Conservation (phyloP, 768 basidiomycete genomes). For the Coprinopsis cinerea region DNA sequence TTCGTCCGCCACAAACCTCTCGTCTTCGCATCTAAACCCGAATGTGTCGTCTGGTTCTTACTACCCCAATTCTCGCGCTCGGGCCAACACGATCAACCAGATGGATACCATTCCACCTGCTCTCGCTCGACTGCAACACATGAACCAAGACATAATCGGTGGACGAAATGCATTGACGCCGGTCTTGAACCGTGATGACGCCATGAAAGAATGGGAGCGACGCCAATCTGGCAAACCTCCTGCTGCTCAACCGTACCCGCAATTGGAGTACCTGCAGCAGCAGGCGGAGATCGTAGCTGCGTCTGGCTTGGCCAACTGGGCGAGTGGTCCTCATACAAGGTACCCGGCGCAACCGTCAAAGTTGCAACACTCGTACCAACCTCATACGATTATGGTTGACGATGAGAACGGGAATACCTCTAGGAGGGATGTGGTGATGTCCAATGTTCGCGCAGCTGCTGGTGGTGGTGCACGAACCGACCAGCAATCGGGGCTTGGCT, state of each 20-base stretch:
- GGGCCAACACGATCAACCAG: constrained; percentile 89
- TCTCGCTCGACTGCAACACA: constrained; percentile 80
- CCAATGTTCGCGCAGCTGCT: constrained; percentile 65
- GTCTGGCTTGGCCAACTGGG: constrained; percentile 57
- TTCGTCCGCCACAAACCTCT: constrained; percentile 24
- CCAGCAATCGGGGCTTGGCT: background rate
- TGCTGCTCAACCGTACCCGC: constrained; percentile 74
- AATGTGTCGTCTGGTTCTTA: constrained; percentile 64
- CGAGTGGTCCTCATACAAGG: constrained; percentile 27
- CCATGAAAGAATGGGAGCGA: constrained; percentile 94
- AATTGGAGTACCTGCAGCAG: constrained; percentile 88
- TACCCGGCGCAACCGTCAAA: constrained; percentile 64
- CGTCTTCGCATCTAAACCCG: constrained; percentile 35
- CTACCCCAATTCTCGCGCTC: constrained; percentile 60
- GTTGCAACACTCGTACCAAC: constrained; percentile 61
- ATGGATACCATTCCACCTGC: constrained; percentile 92
- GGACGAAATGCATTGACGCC: constrained; percentile 85
- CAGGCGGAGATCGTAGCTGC: constrained; percentile 80
- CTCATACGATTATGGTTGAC: constrained; percentile 60
- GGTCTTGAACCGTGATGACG: constrained; percentile 91
- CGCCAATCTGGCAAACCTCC: constrained; percentile 67
- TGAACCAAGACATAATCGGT: constrained; percentile 77
- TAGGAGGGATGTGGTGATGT: constrained; percentile 75
- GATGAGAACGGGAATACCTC: constrained; percentile 38
- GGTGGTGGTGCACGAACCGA: constrained; percentile 34